Evolutionary conservation across 2,329 filamentous ascomycete species (phyloP), one percentile per base, ranked within the genome.

Genomic region (Aspergillus brunneoviolaceus): DNA sequence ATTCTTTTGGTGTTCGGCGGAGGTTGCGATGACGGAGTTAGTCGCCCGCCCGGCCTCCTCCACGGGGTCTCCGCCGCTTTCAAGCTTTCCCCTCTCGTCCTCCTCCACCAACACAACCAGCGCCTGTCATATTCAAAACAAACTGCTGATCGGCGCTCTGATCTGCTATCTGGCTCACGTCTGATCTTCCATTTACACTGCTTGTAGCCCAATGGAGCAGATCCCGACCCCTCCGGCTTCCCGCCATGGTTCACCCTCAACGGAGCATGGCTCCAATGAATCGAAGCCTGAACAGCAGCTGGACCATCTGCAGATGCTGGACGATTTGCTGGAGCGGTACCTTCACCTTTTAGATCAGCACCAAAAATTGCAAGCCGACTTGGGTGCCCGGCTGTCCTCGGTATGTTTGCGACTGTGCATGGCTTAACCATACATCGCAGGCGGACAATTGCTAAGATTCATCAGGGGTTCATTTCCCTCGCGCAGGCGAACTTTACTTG

Each of bases 401-500:
- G 78, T 81, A 76, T 57, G 65, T 54, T 65, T 25, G 58, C 61
- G 53, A 14, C 29, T 27, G 19, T 29, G 25, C 5, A 48, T 23
- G 19, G 16, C 14, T 12, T 5, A n/a, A 31, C 23, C 2, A 5
- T 12, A 42, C 21, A 11, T 31, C 19, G 53, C 42, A 11, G 53
- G 11, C 23, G 23, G 11, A 33, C 42, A 29, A 55, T 48, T n/a
- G 42, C 48, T 57, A 50, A 68, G 9, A n/a, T 21, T 12, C 5
- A 33, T 9, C 29, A 82, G 75, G 80, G 80, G 4, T 82, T 80
- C 62, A 69, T 82, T 45, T 75, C 78, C 42, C 75, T 83, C 33
- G 77, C 80, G 21, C 76, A 81, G 59, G 80, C 80, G 42, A 82
- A 82, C 62, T 80, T 79, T 61, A 76, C 75, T 31, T 78, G 76